A percentile compares a stretch with the other conserved stretches of the same genome.
phyloP scores from a whole-genome alignment of 129 eudicot species.

The Saussurea involucrata region DNA sequence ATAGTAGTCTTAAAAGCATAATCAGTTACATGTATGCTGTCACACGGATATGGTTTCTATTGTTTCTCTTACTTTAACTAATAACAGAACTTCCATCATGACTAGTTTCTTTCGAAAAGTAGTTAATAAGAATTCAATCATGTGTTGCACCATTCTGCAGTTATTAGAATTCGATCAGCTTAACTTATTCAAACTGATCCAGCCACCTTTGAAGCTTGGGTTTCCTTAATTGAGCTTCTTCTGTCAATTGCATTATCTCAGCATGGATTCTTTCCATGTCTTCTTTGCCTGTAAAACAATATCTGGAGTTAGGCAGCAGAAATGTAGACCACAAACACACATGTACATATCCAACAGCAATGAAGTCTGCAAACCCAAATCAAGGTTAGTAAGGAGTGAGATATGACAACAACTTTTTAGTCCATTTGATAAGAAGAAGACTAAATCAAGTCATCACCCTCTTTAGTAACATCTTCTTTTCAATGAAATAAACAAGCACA shows the following conservation, averaged over 20 bases:
- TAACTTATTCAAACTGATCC: conserved; percentile 97
- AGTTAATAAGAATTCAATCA: neutral
- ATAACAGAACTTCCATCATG: neutral
- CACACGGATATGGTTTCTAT: neutral
- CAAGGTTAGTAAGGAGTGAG: no score
- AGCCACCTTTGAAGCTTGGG: conserved; percentile 96
- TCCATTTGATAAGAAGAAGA: no score
- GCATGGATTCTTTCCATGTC: conserved; percentile 95
- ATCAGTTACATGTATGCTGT: conserved; percentile 3
- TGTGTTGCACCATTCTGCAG: conserved; percentile 9
- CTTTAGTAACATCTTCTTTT: no score
- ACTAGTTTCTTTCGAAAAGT: neutral
- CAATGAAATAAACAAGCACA: no score
- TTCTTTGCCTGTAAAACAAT: conserved; percentile 60
- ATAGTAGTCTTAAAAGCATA: neutral
- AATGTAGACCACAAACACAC: neutral
- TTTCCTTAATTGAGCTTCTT: conserved; percentile 88
- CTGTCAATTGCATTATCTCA: conserved; percentile 86
- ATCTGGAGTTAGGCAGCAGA: conserved; percentile 4
- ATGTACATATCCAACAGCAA: neutral
- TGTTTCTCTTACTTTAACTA: neutral
- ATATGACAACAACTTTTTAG: no score
- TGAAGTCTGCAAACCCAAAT: no score
- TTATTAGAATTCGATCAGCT: no score
- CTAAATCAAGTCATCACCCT: no score